Percentiles rank a stretch among this genome's conserved stretches.
These are phyloP conservation scores for Leishmania mexicana DNA, from an alignment of 208 protist species.

Conservation along the genomic window DNA sequence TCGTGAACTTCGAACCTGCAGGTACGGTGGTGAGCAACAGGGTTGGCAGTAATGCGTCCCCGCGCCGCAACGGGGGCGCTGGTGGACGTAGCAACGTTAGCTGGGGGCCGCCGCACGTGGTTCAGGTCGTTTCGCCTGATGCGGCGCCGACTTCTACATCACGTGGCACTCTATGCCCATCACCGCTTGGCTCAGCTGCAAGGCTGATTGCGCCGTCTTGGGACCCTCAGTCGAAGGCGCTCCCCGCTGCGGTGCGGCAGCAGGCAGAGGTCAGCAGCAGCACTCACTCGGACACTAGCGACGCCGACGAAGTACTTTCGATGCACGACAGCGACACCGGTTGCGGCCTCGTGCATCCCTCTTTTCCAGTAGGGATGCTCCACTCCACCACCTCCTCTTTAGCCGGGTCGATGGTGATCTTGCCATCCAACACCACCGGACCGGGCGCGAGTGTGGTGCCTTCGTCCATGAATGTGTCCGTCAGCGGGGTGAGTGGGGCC, in stretches of 20 bases:
- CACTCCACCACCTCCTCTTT: conserved; percentile 7
- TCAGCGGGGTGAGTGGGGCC: background rate
- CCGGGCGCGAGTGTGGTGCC: background rate
- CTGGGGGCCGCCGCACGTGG: conserved; percentile 11
- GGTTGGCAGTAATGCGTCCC: background rate
- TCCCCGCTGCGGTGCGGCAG: background rate
- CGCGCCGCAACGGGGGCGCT: background rate
- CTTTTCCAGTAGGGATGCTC: background rate
- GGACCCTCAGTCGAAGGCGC: background rate
- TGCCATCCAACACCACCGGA: background rate
- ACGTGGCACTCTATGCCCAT: background rate
- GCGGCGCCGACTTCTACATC: background rate
- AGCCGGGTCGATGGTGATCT: background rate
- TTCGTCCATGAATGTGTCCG: background rate
- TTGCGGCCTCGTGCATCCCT: background rate
- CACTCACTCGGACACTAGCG: background rate
- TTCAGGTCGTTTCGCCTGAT: background rate
- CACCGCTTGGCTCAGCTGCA: background rate
- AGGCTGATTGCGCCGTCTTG: too few relatives aligned
- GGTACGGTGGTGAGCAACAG: background rate
- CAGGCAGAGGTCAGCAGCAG: background rate
- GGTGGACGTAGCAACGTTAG: conserved; percentile 17
- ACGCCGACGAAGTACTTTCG: background rate
- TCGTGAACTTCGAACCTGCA: conserved; percentile 5
- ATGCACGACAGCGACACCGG: background rate